Percentiles rank a stretch among this genome's conserved stretches.
These are phyloP conservation scores for Colletotrichum somersetense DNA, from an alignment of 2,329 filamentous ascomycete species.

Conservation along the genomic window DNA sequence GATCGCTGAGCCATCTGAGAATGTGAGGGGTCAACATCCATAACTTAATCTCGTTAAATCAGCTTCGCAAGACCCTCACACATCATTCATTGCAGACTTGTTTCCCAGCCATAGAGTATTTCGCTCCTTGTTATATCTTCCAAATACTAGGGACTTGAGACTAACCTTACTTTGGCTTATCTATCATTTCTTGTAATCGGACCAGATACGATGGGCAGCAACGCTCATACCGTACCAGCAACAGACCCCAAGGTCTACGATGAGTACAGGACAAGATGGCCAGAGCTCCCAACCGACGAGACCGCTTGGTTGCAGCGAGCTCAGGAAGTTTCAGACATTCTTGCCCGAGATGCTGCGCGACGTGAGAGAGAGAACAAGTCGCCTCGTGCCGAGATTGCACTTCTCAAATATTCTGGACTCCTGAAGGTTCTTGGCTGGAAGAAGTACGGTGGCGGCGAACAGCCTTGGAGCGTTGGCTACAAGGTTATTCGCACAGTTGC, in stretches of 20 bases:
- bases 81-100: no score
- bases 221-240: conserved; percentile 32
- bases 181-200: no score
- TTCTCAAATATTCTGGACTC: conserved; percentile 57
- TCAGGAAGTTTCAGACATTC: conserved; percentile 53
- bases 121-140: neutral
- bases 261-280: conserved; percentile 54
- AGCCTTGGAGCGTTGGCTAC: conserved; percentile 65
- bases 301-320: conserved; percentile 55
- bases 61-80: neutral
- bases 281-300: conserved; percentile 48
- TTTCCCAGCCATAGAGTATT: no score
- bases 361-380: conserved; percentile 57
- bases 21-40: neutral
- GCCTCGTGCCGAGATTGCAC: conserved; percentile 54
- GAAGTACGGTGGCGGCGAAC: conserved; percentile 58
- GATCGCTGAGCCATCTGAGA: neutral
- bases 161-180: no score
- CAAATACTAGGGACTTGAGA: neutral
- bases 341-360: conserved; percentile 50
- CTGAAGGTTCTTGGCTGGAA: conserved; percentile 55
- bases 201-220: conserved; percentile 32
- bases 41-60: neutral
- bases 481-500: conserved; percentile 72
- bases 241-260: conserved; percentile 55